phyloP scores from a whole-genome alignment of 2,329 filamentous ascomycete genomes.

The Penicillium sp. region DNA sequence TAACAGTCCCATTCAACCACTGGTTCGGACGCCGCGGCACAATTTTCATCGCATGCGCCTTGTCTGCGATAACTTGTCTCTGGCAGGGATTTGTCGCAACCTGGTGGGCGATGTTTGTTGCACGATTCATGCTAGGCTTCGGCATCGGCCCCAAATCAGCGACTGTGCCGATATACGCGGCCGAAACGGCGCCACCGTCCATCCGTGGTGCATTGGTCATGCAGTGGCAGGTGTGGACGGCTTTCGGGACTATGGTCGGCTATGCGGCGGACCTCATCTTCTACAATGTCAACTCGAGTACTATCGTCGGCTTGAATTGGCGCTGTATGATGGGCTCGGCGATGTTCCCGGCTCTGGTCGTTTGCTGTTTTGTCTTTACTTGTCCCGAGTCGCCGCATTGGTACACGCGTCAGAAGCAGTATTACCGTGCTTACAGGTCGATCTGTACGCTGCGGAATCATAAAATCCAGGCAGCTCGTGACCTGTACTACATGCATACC shows the following conservation, averaged over 20 bases:
- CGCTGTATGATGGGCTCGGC: conserved; percentile 68
- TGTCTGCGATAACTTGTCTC: conserved; percentile 56
- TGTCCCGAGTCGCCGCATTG: conserved; percentile 56
- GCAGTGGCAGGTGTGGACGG: conserved; percentile 68
- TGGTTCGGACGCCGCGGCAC: conserved; percentile 68
- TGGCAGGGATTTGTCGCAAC: conserved; percentile 66
- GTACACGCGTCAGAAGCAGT: conserved; percentile 47
- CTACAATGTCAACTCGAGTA: conserved; percentile 53
- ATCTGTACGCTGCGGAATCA: conserved; percentile 45
- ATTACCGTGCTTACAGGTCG: conserved; percentile 43
- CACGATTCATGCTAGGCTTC: conserved; percentile 71
- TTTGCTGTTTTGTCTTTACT: conserved; percentile 60
- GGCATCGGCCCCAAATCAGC: conserved; percentile 74
- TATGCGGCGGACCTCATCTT: conserved; percentile 62
- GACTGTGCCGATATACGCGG: conserved; percentile 73
- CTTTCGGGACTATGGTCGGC: conserved; percentile 54
- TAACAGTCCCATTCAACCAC: conserved; percentile 70
- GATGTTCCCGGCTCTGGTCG: conserved; percentile 59
- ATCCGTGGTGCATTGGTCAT: conserved; percentile 76
- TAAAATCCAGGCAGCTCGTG: conserved; percentile 45
- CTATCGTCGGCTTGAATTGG: conserved; percentile 62
- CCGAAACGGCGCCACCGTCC: conserved; percentile 67
- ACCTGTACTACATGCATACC: conserved; percentile 48
- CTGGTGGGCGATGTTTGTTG: conserved; percentile 69
- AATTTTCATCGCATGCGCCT: conserved; percentile 72